Conservation (phyloP, 441 rosid genomes). For the Syzygium malaccense region DNA sequence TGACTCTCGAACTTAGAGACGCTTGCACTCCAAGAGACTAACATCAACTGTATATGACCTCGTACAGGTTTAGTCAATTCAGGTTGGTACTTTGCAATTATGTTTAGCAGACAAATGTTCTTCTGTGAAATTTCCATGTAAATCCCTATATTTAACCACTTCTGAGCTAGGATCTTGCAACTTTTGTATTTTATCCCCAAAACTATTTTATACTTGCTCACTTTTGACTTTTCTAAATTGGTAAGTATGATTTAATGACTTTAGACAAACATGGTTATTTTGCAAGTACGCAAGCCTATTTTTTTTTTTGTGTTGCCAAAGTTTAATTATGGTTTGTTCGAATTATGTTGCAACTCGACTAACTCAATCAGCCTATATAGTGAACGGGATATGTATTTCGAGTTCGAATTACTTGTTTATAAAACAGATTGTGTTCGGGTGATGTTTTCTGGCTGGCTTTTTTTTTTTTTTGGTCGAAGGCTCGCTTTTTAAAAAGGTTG, state of each 20-base stretch:
- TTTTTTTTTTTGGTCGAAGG: neutral
- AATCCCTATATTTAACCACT: neutral
- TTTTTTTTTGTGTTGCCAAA: neutral
- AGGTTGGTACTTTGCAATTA: neutral
- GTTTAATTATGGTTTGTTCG: neutral
- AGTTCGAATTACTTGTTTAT: neutral
- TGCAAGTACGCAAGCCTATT: neutral
- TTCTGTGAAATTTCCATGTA: neutral
- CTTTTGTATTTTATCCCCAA: neutral
- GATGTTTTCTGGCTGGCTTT: neutral
- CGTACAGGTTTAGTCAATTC: neutral
- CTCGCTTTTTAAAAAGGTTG: neutral
- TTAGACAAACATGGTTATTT: neutral
- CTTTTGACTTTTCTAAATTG: neutral
- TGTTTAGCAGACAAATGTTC: neutral
- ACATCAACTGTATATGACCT: neutral
- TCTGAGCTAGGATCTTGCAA: neutral
- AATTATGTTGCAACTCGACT: neutral
- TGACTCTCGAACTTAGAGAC: neutral
- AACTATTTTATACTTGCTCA: neutral
- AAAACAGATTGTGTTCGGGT: fast-evolving
- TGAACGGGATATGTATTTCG: neutral
- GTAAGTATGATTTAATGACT: neutral
- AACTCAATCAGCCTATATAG: neutral
- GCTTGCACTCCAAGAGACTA: neutral